Percentiles rank a stretch among this genome's conserved stretches.
Evolutionary conservation across 2,329 filamentous ascomycete genomes (phyloP).

Genomic region (Aspergillus amoenus): DNA sequence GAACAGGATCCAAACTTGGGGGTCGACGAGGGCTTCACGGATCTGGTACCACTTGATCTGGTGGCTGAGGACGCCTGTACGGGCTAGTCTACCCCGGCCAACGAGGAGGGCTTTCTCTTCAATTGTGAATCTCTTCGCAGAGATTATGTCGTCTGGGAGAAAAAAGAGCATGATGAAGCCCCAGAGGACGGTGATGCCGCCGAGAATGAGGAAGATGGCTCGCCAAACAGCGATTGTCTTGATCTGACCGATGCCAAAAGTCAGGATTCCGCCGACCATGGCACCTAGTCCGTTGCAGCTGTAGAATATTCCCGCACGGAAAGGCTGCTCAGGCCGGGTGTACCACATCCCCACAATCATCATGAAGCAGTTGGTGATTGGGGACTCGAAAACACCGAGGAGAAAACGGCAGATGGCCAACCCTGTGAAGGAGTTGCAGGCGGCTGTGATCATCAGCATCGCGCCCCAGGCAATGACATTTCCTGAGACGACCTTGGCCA

Average conservation of each 20-base stretch:
- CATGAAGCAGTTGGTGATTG: constrained; percentile 52
- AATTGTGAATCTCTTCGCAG: constrained; percentile 42
- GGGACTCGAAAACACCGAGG: constrained; percentile 49
- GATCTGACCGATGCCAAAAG: constrained; percentile 43
- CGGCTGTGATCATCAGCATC: constrained; percentile 47
- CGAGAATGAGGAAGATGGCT: constrained; percentile 48
- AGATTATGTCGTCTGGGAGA: constrained; percentile 47
- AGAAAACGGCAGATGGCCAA: constrained; percentile 48
- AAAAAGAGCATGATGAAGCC: constrained; percentile 40
- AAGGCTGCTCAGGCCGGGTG: constrained; percentile 46
- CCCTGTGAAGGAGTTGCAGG: constrained; percentile 42
- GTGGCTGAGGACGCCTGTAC: constrained; percentile 46
- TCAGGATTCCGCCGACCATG: constrained; percentile 30
- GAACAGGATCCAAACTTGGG: constrained; percentile 48
- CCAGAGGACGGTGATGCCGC: constrained; percentile 46
- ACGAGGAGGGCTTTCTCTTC: constrained; percentile 48
- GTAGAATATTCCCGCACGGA: constrained; percentile 48
- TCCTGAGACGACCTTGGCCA: constrained; percentile 18
- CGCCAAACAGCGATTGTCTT: constrained; percentile 46
- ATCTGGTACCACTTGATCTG: constrained; percentile 51
- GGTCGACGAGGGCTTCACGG: constrained; percentile 47
- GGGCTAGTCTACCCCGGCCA: constrained; percentile 29
- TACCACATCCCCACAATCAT: constrained; percentile 55
- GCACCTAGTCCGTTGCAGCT: constrained; percentile 42
- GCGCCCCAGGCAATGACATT: constrained; percentile 42